Evolutionary conservation across 805 yeast species (phyloP).

Genomic region (Monosporozyma servazzii): DNA sequence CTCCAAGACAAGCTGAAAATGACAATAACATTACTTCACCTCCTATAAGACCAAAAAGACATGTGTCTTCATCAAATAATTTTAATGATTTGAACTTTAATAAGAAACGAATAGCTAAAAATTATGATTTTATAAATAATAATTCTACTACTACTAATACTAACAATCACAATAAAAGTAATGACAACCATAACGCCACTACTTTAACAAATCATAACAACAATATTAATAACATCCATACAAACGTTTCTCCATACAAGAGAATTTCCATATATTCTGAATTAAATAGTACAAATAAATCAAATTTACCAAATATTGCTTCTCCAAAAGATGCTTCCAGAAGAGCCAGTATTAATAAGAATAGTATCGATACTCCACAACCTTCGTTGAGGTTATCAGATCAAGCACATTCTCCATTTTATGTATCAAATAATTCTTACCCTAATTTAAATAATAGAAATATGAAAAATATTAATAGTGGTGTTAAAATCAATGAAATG

Average conservation of each 20-base stretch:
- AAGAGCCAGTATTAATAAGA: conserved; percentile 1
- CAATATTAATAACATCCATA: background rate
- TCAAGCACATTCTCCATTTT: conserved; percentile 4
- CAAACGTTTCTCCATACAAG: background rate
- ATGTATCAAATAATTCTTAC: background rate
- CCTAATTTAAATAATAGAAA: background rate
- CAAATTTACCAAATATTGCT: background rate
- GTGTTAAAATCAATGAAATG: background rate
- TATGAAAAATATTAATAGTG: background rate
- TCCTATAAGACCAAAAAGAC: conserved; percentile 19
- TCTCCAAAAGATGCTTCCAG: background rate
- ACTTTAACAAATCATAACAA: background rate
- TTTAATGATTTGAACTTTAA: conserved; percentile 7
- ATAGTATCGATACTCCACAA: conserved; percentile 5
- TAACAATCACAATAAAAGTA: conserved; percentile 1
- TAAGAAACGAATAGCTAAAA: conserved; percentile 20
- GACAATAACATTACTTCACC: background rate
- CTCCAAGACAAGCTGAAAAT: background rate
- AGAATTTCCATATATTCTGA: conserved; percentile 3
- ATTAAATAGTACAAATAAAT: conserved; percentile 1
- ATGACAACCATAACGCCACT: conserved; percentile 1
- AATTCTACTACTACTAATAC: too few species aligned
- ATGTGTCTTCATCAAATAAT: conserved; percentile 16
- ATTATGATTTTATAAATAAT: conserved; percentile 2
- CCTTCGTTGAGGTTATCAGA: conserved; percentile 7